Evolutionary conservation across 1,284 basidiomycete genomes (phyloP).

Genomic region (Boletus semigastroideus): DNA sequence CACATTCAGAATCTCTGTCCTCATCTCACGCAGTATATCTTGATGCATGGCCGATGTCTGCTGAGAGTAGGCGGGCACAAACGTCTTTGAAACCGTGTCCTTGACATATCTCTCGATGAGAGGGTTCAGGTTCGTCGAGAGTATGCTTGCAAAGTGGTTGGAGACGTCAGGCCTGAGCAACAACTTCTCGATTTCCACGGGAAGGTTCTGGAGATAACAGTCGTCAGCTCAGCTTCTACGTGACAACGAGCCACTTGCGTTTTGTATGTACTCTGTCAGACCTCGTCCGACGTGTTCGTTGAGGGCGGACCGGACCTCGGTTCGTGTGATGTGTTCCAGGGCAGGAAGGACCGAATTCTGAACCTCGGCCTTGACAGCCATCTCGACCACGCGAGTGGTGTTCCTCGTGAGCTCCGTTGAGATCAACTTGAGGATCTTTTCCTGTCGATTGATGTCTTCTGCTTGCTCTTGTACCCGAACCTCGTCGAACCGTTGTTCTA

Average conservation of each 20-base stretch:
- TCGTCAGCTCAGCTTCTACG: conserved; percentile 9
- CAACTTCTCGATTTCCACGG: conserved; percentile 73
- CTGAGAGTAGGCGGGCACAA: conserved; percentile 71
- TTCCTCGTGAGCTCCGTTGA: conserved; percentile 82
- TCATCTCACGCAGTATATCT: conserved; percentile 71
- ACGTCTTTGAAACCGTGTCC: conserved; percentile 68
- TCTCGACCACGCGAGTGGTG: conserved; percentile 80
- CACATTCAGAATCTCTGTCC: conserved; percentile 67
- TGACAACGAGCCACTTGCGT: conserved; percentile 45
- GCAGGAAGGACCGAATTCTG: conserved; percentile 78
- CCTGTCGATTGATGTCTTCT: conserved; percentile 77
- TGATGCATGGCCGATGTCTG: conserved; percentile 73
- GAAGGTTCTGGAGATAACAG: conserved; percentile 53
- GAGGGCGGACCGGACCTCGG: conserved; percentile 71
- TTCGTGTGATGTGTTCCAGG: conserved; percentile 74
- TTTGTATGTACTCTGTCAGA: conserved; percentile 67
- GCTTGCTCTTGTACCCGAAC: conserved; percentile 71
- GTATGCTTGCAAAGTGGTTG: conserved; percentile 67
- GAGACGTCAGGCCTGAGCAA: conserved; percentile 74
- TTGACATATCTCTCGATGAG: conserved; percentile 78
- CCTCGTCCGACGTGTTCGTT: conserved; percentile 74
- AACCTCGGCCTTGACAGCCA: conserved; percentile 79
- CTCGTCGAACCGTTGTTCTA: conserved; percentile 80
- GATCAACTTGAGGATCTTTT: conserved; percentile 83
- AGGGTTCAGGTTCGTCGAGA: conserved; percentile 66